phyloP scores from a whole-genome alignment of 164 flowering plant genomes.

The Vitis rotundifolia region DNA sequence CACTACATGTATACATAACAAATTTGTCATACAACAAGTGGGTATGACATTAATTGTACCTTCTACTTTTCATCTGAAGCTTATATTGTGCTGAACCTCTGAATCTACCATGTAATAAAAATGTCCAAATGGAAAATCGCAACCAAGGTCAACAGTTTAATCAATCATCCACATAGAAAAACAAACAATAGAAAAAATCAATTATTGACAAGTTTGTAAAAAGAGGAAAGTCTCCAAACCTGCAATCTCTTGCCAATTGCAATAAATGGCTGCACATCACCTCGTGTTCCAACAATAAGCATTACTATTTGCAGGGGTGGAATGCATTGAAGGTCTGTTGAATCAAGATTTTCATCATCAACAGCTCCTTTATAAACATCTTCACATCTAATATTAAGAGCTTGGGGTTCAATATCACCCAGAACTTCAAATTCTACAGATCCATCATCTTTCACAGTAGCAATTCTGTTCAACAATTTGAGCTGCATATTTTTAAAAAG shows the following conservation, averaged over 20 bases:
- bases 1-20: too few relatives aligned
- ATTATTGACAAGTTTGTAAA: not conserved
- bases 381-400: conserved; percentile 39
- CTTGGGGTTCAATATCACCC: conserved; percentile 53
- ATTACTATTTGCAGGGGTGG: conserved; percentile 91
- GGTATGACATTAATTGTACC: not conserved
- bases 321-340: conserved; percentile 57
- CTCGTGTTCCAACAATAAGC: conserved; percentile 97
- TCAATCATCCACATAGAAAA: not conserved
- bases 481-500: conserved; percentile 52
- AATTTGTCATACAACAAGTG: not conserved
- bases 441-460: conserved; percentile 96
- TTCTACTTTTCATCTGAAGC: not conserved
- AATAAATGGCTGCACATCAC: conserved; percentile 96
- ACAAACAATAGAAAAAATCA: conserved; percentile 3
- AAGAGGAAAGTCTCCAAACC: conserved; percentile 37
- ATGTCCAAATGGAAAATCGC: not conserved
- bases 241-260: conserved; percentile 94
- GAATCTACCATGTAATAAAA: not conserved
- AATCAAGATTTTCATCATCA: conserved; percentile 65
- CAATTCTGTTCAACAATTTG: conserved; percentile 86
- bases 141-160: not conserved
- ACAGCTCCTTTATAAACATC: conserved; percentile 36
- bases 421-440: conserved; percentile 92
- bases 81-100: not conserved